Conservation (phyloP, 139 green algal genomes). For the Volvox reticuliferus region DNA sequence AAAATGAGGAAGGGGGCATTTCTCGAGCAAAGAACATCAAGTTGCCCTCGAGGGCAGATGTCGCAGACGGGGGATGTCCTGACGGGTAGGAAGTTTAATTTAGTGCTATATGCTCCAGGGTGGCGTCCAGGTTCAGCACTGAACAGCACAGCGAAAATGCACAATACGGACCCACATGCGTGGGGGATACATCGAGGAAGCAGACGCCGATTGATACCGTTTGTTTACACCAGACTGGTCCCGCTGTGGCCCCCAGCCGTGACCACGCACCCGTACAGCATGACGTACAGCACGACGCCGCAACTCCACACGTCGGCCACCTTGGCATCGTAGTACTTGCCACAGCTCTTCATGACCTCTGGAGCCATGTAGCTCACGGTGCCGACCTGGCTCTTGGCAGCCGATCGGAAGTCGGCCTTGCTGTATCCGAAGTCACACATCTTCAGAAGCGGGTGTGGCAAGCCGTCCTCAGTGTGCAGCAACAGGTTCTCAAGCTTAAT, state of each 20-base stretch:
- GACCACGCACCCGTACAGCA: constrained; percentile 69
- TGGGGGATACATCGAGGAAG: too few species aligned
- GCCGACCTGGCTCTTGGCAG: constrained; percentile 82
- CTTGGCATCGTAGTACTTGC: constrained; percentile 55
- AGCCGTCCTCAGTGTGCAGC: constrained; percentile 84
- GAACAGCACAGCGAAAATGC: too few species aligned
- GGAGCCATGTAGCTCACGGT: constrained; percentile 97
- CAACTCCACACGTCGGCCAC: constrained; percentile 84
- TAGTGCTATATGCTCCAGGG: too few species aligned
- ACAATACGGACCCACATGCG: too few species aligned
- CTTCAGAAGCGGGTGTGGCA: constrained; percentile 89
- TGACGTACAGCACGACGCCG: constrained; percentile 85
- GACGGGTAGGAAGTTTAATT: too few species aligned
- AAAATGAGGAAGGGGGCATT: background rate
- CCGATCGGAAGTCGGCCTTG: constrained; percentile 81
- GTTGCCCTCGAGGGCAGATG: too few species aligned
- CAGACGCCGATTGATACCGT: too few species aligned
- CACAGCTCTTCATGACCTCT: constrained; percentile 84
- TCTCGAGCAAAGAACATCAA: background rate
- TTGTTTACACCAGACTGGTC: too few species aligned
- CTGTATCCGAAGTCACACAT: constrained; percentile 95
- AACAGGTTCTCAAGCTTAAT: constrained; percentile 99
- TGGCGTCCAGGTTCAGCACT: too few species aligned
- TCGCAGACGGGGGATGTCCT: too few species aligned
- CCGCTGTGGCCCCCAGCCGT: too few species aligned